Conservation (phyloP, 2,329 filamentous ascomycete genomes). For the Diaporthe sp. region DNA sequence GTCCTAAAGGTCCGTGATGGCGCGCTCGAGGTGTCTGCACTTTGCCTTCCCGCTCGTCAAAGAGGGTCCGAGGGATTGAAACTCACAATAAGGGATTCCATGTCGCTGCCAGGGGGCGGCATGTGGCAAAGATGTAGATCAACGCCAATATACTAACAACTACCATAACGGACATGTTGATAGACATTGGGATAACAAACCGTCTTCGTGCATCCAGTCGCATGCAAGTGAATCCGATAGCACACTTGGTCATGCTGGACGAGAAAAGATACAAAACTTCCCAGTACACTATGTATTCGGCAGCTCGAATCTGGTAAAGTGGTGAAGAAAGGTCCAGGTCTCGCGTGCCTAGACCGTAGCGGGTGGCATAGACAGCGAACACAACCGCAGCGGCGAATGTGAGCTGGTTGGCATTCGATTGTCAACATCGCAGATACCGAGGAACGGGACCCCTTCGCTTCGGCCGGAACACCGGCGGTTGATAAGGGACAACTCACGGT, state of each 20-base stretch:
- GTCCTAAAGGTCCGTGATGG: background rate
- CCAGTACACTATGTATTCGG: constrained; percentile 3
- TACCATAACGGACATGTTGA: constrained; percentile 1
- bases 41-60: background rate
- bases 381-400: background rate
- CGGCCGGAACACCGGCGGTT: background rate
- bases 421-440: background rate
- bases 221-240: background rate
- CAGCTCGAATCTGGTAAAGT: background rate
- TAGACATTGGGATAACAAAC: background rate
- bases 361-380: background rate
- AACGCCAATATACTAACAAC: background rate
- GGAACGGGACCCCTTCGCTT: background rate
- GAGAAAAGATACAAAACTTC: background rate
- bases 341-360: background rate
- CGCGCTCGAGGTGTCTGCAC: background rate
- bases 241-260: background rate
- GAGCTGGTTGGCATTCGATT: background rate
- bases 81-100: constrained; percentile 7
- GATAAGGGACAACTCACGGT: background rate
- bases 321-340: background rate
- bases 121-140: background rate
- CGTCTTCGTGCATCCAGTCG: background rate
- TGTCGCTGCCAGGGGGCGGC: background rate
- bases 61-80: background rate